Conservation (phyloP, 192 early-diverging fungal genomes). For the Gigaspora rosea region DNA sequence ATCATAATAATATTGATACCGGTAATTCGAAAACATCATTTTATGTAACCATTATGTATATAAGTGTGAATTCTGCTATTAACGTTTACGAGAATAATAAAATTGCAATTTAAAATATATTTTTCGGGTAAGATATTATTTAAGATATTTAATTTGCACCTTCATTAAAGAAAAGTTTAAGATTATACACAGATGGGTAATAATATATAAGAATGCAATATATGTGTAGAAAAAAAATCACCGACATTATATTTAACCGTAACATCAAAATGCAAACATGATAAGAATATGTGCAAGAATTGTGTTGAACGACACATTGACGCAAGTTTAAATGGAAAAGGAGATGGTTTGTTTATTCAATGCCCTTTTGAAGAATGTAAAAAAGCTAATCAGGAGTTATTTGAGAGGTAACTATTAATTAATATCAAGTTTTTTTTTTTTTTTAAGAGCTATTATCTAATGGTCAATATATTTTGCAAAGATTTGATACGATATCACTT, state of each 20-base stretch:
- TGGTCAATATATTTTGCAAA: not conserved
- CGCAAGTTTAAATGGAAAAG: conserved; percentile 2
- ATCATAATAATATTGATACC: too few relatives aligned
- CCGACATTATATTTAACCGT: not conserved
- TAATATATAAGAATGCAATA: not conserved
- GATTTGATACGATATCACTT: conserved; percentile 15
- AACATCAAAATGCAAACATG: conserved; percentile 7
- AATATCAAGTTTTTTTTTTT: not conserved
- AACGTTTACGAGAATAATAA: too few relatives aligned
- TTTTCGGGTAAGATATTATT: too few relatives aligned
- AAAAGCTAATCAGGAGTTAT: not conserved
- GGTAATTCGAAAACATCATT: too few relatives aligned
- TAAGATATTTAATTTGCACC: too few relatives aligned
- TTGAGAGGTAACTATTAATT: conserved; percentile 7
- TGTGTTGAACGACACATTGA: conserved; percentile 14
- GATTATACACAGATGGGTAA: not conserved
- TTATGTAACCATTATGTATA: too few relatives aligned
- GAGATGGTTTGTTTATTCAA: not conserved
- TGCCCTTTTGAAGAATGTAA: conserved; percentile 1
- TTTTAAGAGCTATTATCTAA: too few relatives aligned
- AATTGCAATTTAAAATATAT: too few relatives aligned
- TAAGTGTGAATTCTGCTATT: too few relatives aligned
- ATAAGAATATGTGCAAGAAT: not conserved
- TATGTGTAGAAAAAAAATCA: not conserved
- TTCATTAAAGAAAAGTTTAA: too few relatives aligned